Conservation (phyloP, 1,284 basidiomycete genomes). For the Mycena citricolor region DNA sequence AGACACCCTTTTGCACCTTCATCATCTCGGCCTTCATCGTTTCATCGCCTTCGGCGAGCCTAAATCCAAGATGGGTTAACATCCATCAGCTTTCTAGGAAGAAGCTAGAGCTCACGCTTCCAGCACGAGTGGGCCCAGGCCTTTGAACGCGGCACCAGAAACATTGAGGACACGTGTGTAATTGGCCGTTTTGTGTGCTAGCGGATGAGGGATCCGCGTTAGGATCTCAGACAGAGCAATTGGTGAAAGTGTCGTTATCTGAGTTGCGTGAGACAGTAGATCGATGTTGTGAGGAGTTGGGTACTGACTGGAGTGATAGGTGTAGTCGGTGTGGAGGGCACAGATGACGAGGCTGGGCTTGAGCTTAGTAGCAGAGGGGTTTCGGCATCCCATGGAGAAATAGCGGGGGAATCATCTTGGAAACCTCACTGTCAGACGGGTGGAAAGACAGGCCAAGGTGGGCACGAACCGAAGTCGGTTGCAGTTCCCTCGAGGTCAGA, state of each 20-base stretch:
- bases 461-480: background rate
- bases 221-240: constrained; percentile 6
- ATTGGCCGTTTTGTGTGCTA: constrained; percentile 14
- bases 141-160: constrained; percentile 19
- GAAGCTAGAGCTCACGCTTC: constrained; percentile 5
- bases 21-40: constrained; percentile 10
- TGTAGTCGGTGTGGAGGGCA: background rate
- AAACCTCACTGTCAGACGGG: no score
- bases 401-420: no score
- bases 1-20: constrained; percentile 6
- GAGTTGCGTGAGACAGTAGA: no score
- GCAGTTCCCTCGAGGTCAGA: constrained; percentile 8
- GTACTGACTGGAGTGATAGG: background rate
- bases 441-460: background rate
- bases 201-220: constrained; percentile 9
- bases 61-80: background rate
- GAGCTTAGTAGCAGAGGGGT: background rate
- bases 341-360: background rate
- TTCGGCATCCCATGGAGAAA: no score
- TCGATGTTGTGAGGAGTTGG: background rate
- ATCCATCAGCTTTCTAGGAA: constrained; percentile 9
- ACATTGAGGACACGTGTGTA: constrained; percentile 12
- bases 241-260: constrained; percentile 14
- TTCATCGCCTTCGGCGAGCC: constrained; percentile 11
- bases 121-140: no score